A percentile compares a stretch with the other conserved stretches of the same genome.
Conservation (phyloP, 805 yeast species). For the Metschnikowia reukaufii region DNA sequence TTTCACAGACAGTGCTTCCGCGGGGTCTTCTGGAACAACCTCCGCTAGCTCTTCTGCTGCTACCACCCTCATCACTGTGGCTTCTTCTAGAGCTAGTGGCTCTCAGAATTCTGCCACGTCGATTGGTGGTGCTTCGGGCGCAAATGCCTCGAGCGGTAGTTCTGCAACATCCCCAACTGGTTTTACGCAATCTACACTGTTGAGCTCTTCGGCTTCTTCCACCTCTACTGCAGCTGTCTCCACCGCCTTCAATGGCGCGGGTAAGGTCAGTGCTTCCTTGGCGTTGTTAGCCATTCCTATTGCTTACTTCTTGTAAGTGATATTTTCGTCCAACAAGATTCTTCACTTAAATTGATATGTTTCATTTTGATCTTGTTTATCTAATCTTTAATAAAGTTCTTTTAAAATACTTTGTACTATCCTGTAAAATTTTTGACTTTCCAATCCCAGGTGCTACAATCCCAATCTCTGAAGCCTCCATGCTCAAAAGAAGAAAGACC, state of each 20-base stretch:
- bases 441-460: too few species aligned
- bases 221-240: constrained; percentile 9
- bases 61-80: constrained; percentile 32
- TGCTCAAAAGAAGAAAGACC: too few species aligned
- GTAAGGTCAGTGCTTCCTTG: constrained; percentile 26
- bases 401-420: too few species aligned
- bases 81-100: constrained; percentile 21
- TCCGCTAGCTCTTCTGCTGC: neutral
- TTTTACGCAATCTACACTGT: too few species aligned
- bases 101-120: constrained; percentile 35
- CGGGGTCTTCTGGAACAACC: neutral
- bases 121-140: too few species aligned
- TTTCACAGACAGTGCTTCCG: neutral
- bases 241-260: constrained; percentile 22
- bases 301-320: constrained; percentile 36
- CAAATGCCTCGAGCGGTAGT: neutral
- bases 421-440: neutral
- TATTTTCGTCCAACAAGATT: neutral
- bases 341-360: neutral
- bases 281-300: constrained; percentile 35
- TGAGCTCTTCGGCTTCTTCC: too few species aligned
- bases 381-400: neutral
- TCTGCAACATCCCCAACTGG: too few species aligned
- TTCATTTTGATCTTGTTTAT: neutral
- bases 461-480: too few species aligned